Conservation (phyloP, 2,329 filamentous ascomycete genomes). For the Talaromyces marneffei region DNA sequence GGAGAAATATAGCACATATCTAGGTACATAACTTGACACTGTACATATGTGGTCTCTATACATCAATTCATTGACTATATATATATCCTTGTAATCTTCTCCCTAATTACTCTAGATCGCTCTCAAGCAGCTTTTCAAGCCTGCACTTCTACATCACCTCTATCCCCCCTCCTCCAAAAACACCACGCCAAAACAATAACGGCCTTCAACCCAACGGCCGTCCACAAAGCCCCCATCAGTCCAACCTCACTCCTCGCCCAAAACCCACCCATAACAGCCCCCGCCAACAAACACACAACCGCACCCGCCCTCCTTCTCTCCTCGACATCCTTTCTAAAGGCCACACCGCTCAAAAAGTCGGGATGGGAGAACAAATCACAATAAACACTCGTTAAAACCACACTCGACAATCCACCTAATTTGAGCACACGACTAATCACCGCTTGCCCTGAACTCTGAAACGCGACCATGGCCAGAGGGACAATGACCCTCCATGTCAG, state of each 20-base stretch:
- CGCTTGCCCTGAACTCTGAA: slow-evolving; percentile 73
- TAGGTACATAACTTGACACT: not conserved
- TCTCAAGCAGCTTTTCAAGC: not conserved
- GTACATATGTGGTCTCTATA: not conserved
- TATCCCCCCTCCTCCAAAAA: slow-evolving; percentile 50
- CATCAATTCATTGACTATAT: not conserved
- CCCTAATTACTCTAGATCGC: not conserved
- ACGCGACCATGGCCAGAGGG: slow-evolving; percentile 64
- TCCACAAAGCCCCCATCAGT: slow-evolving; percentile 54
- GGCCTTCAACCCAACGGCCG: slow-evolving; percentile 53
- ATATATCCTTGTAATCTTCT: not conserved
- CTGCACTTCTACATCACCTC: not conserved
- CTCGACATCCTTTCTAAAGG: slow-evolving; percentile 41
- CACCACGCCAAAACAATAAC: slow-evolving; percentile 55
- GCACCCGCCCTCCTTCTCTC: slow-evolving; percentile 49
- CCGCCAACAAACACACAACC: slow-evolving; percentile 48
- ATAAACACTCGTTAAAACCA: slow-evolving; percentile 75
- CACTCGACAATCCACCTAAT: slow-evolving; percentile 64
- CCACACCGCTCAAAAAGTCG: slow-evolving; percentile 37
- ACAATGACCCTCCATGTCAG: slow-evolving; percentile 54
- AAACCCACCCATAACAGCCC: slow-evolving; percentile 50
- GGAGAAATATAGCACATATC: not conserved
- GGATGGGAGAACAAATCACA: slow-evolving; percentile 71
- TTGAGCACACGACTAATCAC: slow-evolving; percentile 66
- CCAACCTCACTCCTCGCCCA: slow-evolving; percentile 50